phyloP scores from a whole-genome alignment of 2,329 filamentous ascomycete genomes.

The Apiospora pterosperma region DNA sequence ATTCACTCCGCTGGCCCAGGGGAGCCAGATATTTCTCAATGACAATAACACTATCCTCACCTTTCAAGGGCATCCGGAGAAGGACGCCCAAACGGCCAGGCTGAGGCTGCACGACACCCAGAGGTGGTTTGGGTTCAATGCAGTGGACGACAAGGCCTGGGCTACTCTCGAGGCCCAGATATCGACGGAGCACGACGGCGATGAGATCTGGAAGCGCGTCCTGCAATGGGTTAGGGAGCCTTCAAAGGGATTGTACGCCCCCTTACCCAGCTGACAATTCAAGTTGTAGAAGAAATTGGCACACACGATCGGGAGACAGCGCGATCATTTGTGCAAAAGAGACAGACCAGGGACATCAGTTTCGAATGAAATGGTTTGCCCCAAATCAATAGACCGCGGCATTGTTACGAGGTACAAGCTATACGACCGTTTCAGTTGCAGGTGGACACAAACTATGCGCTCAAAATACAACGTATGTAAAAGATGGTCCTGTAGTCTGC shows the following conservation, averaged over 20 bases:
- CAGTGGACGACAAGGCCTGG: conserved; percentile 25
- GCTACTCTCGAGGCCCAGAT: conserved; percentile 23
- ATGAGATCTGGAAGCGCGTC: conserved; percentile 34
- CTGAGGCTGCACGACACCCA: conserved; percentile 32
- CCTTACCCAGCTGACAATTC: not conserved
- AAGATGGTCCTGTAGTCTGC: too few species aligned
- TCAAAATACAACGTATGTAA: too few species aligned
- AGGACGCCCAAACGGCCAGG: conserved; percentile 35
- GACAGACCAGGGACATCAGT: too few species aligned
- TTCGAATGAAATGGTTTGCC: not conserved
- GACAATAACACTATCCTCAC: conserved; percentile 36
- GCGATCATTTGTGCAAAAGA: not conserved
- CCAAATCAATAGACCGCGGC: too few species aligned
- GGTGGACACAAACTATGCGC: too few species aligned
- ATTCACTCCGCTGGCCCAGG: conserved; percentile 32
- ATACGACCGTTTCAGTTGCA: too few species aligned
- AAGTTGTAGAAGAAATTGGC: not conserved
- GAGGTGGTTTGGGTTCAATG: conserved; percentile 34
- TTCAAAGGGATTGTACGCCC: not conserved
- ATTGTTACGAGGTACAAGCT: too few species aligned
- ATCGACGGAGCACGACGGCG: conserved; percentile 31
- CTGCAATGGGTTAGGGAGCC: conserved; percentile 22
- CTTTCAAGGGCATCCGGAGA: conserved; percentile 44
- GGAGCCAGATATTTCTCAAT: conserved; percentile 36
- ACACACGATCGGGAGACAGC: not conserved